Evolutionary conservation across 495 filamentous ascomycete genomes (phyloP).

Genomic region (Penicillium crystallinum): DNA sequence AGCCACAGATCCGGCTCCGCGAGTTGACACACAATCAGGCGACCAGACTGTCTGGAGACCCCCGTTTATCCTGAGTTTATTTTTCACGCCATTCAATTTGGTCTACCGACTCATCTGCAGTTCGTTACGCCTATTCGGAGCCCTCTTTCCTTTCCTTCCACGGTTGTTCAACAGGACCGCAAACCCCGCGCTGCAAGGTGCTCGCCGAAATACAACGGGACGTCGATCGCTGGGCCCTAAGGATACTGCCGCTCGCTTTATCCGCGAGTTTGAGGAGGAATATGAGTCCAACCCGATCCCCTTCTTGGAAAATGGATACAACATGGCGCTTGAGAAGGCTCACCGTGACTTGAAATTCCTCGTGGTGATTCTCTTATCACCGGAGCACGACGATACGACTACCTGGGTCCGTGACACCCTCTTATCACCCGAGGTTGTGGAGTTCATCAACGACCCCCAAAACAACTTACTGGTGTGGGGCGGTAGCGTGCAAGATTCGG

Average conservation of each 20-base stretch:
- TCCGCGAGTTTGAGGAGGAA: conserved; percentile 89
- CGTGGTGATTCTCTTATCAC: conserved; percentile 75
- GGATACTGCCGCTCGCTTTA: conserved; percentile 83
- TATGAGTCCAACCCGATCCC: conserved; percentile 65
- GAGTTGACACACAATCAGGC: conserved; percentile 71
- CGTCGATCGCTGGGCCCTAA: conserved; percentile 71
- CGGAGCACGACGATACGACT: conserved; percentile 88
- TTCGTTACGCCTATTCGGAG: conserved; percentile 60
- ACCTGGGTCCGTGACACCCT: conserved; percentile 81
- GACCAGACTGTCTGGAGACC: conserved; percentile 58
- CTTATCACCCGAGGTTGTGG: conserved; percentile 63
- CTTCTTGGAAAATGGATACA: conserved; percentile 82
- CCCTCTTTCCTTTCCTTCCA: conserved; percentile 79
- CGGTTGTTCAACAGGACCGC: conserved; percentile 52
- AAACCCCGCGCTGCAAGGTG: conserved; percentile 45
- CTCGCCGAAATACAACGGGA: conserved; percentile 59
- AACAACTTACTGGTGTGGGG: conserved; percentile 86
- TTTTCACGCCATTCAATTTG: conserved; percentile 79
- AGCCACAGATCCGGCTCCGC: conserved; percentile 56
- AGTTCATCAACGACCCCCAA: conserved; percentile 63
- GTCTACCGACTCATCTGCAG: conserved; percentile 63
- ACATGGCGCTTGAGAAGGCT: conserved; percentile 79
- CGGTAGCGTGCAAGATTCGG: conserved; percentile 84
- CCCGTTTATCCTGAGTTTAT: conserved; percentile 65
- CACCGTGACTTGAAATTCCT: conserved; percentile 90